Percentiles rank a stretch among this genome's conserved stretches.
These are phyloP conservation scores for Hygrophorus russula DNA, from an alignment of 768 basidiomycete genomes.

Conservation along the genomic window DNA sequence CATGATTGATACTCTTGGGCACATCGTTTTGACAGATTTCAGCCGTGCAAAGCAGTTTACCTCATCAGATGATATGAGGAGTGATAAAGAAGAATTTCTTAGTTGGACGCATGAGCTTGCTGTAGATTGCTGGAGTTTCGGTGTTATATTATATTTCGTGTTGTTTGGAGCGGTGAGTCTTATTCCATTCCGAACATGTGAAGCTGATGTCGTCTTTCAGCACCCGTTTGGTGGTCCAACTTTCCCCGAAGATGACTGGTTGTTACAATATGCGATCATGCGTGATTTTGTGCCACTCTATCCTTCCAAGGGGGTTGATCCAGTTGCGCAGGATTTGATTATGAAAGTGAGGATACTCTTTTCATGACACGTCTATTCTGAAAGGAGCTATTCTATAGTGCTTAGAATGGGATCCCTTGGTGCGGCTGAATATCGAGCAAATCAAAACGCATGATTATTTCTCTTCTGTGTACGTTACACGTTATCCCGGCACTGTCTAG, in stretches of 20 bases:
- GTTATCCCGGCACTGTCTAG: slow-evolving; percentile 12
- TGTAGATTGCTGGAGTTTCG: slow-evolving; percentile 54
- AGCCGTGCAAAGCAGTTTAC: slow-evolving; percentile 17
- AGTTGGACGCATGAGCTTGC: slow-evolving; percentile 42
- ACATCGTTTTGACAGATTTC: slow-evolving; percentile 34
- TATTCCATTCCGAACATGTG: background rate
- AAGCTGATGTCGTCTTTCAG: background rate
- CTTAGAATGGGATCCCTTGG: slow-evolving; percentile 41
- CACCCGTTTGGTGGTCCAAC: too few species aligned
- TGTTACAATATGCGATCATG: slow-evolving; percentile 23
- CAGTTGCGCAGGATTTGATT: slow-evolving; percentile 31
- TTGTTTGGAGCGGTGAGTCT: slow-evolving; percentile 30
- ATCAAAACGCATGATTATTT: slow-evolving; percentile 43
- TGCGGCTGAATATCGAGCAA: slow-evolving; percentile 28
- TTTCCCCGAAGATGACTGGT: slow-evolving; percentile 9
- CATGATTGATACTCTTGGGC: slow-evolving; percentile 31
- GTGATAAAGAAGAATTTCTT: slow-evolving; percentile 29
- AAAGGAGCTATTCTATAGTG: slow-evolving; percentile 25
- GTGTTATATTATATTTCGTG: slow-evolving; percentile 40
- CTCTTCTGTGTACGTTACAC: slow-evolving; percentile 27
- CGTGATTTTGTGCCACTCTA: slow-evolving; percentile 19
- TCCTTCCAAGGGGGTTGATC: slow-evolving; percentile 17
- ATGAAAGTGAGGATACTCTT: slow-evolving; percentile 21
- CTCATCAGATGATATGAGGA: slow-evolving; percentile 2
- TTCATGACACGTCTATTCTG: background rate